Conservation (phyloP, 805 yeast species). For the Candida stauntonica region DNA sequence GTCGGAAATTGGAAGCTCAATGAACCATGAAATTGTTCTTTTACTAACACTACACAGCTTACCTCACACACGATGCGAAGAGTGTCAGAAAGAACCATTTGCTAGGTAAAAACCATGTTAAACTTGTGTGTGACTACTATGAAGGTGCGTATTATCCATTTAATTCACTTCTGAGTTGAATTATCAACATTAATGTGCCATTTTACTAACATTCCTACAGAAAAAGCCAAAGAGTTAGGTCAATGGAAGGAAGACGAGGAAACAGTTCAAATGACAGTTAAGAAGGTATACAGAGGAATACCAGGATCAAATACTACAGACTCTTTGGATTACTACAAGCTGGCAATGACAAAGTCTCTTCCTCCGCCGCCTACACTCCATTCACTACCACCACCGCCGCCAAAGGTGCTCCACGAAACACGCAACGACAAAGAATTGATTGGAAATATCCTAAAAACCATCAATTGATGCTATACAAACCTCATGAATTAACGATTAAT, state of each 20-base stretch:
- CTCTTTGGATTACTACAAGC: constrained; percentile 16
- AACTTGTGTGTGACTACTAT: constrained; percentile 69
- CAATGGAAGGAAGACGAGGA: constrained; percentile 29
- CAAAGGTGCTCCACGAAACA: constrained; percentile 17
- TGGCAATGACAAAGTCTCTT: constrained; percentile 16
- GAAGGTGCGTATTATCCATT: constrained; percentile 36
- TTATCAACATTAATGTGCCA: not conserved
- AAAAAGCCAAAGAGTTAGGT: constrained; percentile 31
- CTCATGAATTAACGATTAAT: not conserved
- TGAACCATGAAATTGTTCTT: too few relatives aligned
- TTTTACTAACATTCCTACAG: constrained; percentile 4
- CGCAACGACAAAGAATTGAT: constrained; percentile 12
- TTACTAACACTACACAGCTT: constrained; percentile 34
- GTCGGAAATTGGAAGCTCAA: too few relatives aligned
- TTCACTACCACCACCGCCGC: constrained; percentile 25
- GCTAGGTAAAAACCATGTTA: constrained; percentile 71
- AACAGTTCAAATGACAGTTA: constrained; percentile 19
- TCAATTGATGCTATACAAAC: constrained; percentile 10
- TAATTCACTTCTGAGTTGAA: too few relatives aligned
- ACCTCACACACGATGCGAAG: constrained; percentile 82
- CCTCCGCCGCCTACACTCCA: constrained; percentile 27
- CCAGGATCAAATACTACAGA: constrained; percentile 28
- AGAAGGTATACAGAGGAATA: constrained; percentile 23
- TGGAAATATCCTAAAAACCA: constrained; percentile 22
- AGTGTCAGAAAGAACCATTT: constrained; percentile 81